Conservation (phyloP, 768 basidiomycete genomes). For the Pulveroboletus sp. region DNA sequence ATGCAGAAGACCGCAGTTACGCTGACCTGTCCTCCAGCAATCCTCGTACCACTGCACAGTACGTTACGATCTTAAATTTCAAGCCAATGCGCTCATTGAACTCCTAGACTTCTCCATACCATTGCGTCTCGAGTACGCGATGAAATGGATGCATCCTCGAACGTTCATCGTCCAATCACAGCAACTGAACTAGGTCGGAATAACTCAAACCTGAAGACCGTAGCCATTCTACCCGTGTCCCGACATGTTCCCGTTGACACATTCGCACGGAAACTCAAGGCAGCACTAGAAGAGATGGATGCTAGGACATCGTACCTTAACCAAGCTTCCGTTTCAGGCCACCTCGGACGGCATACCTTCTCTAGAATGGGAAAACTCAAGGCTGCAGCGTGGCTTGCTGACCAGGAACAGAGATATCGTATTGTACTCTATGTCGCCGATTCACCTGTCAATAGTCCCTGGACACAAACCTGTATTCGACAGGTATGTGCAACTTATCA, state of each 20-base stretch:
- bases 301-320: conserved; percentile 90
- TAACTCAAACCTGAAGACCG: conserved; percentile 89
- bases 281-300: conserved; percentile 88
- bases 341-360: conserved; percentile 93
- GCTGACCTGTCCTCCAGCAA: conserved; percentile 43
- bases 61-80: conserved; percentile 17
- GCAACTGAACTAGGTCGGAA: conserved; percentile 64
- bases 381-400: conserved; percentile 86
- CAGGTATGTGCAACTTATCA: conserved; percentile 49
- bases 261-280: conserved; percentile 85
- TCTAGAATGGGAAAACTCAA: conserved; percentile 96
- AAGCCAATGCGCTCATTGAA: background rate
- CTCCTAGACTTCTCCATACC: conserved; percentile 64
- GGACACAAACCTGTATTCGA: conserved; percentile 97
- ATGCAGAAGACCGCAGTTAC: background rate
- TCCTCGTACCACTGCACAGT: conserved; percentile 83
- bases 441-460: conserved; percentile 89
- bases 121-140: conserved; percentile 90
- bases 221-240: conserved; percentile 85
- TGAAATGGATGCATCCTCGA: conserved; percentile 65
- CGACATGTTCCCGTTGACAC: conserved; percentile 84
- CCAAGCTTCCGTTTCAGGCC: conserved; percentile 86
- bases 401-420: conserved; percentile 89
- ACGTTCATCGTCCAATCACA: conserved; percentile 45
- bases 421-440: conserved; percentile 96